Conservation (phyloP, 2,329 filamentous ascomycete species). For the Ophiostoma ips region DNA sequence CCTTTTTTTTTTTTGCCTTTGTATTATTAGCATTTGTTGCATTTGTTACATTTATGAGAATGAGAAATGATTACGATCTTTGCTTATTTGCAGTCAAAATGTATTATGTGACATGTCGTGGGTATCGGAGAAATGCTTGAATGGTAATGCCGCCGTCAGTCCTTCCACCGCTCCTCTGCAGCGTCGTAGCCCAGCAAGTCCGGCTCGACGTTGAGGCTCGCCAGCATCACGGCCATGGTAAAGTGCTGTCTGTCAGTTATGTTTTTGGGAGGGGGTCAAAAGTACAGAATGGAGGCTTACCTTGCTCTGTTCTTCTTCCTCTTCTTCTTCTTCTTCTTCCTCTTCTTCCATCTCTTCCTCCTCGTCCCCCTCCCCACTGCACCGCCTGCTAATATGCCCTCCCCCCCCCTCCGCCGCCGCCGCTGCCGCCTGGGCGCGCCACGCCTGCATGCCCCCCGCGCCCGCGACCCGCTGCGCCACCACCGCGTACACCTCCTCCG, state of each 20-base stretch:
- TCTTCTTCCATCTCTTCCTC: background rate
- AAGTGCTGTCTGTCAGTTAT: slow-evolving; percentile 17
- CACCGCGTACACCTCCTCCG: slow-evolving; percentile 51
- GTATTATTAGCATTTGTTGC: too few relatives aligned
- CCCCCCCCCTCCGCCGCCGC: slow-evolving; percentile 12
- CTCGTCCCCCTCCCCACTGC: background rate
- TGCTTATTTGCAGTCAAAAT: background rate
- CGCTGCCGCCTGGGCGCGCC: slow-evolving; percentile 16
- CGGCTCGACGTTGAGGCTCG: slow-evolving; percentile 23
- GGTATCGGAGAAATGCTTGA: too few relatives aligned
- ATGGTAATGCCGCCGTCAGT: slow-evolving; percentile 11
- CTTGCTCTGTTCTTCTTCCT: background rate
- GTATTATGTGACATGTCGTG: too few relatives aligned
- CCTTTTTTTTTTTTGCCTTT: background rate
- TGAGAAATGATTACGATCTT: background rate
- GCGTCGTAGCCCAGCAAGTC: slow-evolving; percentile 23
- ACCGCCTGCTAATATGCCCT: too few relatives aligned
- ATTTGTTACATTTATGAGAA: too few relatives aligned
- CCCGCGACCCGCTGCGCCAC: slow-evolving; percentile 37
- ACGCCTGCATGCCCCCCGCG: slow-evolving; percentile 19
- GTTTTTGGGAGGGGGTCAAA: background rate
- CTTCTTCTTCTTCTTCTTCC: background rate
- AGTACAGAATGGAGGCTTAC: background rate
- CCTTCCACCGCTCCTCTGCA: slow-evolving; percentile 18
- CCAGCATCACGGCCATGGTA: slow-evolving; percentile 26